phyloP scores from a whole-genome alignment of 345 rosid species.

The Syzygium oleosum region DNA sequence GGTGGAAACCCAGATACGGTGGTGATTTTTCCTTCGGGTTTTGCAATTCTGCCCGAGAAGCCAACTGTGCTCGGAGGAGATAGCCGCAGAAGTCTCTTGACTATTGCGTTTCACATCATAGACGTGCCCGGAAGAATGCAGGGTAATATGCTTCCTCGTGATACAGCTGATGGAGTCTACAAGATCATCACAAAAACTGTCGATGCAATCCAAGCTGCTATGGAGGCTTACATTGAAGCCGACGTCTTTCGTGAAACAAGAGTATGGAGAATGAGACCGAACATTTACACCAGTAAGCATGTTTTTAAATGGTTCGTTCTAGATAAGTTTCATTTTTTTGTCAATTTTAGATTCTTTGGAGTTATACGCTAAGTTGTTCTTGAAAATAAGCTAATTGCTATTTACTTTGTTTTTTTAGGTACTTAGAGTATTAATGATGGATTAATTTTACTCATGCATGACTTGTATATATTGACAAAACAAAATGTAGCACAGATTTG shows the following conservation, averaged over 20 bases:
- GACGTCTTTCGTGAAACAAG: background rate
- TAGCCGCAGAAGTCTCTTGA: slow-evolving; percentile 24
- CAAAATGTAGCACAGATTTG: background rate
- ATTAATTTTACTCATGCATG: background rate
- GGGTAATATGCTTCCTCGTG: background rate
- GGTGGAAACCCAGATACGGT: slow-evolving; percentile 19
- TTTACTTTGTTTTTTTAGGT: no score
- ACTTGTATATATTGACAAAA: background rate
- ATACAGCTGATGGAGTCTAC: background rate
- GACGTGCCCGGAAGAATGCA: background rate
- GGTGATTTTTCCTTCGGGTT: slow-evolving; percentile 30
- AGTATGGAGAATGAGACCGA: background rate
- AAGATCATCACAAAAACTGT: slow-evolving; percentile 2
- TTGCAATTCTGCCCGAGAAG: slow-evolving; percentile 27
- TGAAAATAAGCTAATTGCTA: background rate
- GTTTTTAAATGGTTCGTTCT: background rate
- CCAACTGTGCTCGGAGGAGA: background rate
- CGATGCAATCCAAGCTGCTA: background rate
- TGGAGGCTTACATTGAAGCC: background rate
- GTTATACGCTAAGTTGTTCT: background rate
- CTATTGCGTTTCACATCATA: slow-evolving; percentile 11
- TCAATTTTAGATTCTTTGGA: background rate
- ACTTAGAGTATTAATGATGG: no score
- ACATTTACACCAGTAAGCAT: background rate
- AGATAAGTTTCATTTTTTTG: background rate